These are phyloP conservation scores for Phytophthora ohioensis DNA, from an alignment of 352 stramenopile species.

Conservation along the genomic window DNA sequence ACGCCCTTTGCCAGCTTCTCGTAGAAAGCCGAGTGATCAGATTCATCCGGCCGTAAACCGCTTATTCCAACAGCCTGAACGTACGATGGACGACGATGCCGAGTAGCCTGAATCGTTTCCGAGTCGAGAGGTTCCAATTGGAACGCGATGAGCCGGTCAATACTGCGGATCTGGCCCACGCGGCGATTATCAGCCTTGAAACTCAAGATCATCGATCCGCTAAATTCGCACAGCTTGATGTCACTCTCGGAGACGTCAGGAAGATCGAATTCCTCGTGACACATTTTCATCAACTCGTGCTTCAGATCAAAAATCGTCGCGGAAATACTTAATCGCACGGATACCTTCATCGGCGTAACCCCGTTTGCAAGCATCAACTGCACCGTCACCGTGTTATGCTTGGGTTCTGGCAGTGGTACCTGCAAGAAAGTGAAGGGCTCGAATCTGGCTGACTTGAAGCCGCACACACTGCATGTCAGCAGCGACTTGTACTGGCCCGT, in stretches of 20 bases:
- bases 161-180: conserved; percentile 87
- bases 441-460: conserved; percentile 94
- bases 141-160: conserved; percentile 88
- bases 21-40: conserved; percentile 60
- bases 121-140: conserved; percentile 80
- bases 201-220: conserved; percentile 86
- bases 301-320: conserved; percentile 90
- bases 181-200: conserved; percentile 89
- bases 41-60: conserved; percentile 49
- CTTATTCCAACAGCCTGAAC: conserved; percentile 43
- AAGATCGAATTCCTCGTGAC: conserved; percentile 76
- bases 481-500: conserved; percentile 99
- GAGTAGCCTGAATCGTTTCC: conserved; percentile 76
- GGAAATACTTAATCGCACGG: conserved; percentile 80
- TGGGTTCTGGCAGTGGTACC: conserved; percentile 89
- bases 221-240: conserved; percentile 90
- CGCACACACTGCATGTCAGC: conserved; percentile 96
- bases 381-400: conserved; percentile 84
- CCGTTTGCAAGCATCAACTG: conserved; percentile 79
- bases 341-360: conserved; percentile 83
- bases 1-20: conserved; percentile 64
- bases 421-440: conserved; percentile 94
- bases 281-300: conserved; percentile 85
- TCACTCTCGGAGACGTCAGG: conserved; percentile 70
- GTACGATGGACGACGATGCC: conserved; percentile 80